Evolutionary conservation across 1,284 basidiomycete species (phyloP).

Genomic region (Apiotrichum siamense): DNA sequence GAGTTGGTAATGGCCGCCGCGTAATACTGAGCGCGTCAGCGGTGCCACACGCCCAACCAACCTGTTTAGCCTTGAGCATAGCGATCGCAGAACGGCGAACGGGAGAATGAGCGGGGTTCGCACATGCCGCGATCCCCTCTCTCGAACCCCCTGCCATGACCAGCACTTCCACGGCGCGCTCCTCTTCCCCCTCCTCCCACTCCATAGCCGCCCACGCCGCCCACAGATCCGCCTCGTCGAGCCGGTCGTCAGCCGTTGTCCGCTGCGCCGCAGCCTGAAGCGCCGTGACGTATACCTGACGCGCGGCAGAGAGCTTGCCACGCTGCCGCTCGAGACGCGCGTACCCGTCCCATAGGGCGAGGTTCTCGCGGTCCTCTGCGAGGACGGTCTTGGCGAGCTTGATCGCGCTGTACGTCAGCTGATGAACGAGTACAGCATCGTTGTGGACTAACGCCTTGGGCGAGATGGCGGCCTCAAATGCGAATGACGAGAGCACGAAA

Average conservation of each 20-base stretch:
- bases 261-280: constrained; percentile 36
- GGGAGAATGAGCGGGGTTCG: not conserved
- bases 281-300: constrained; percentile 72
- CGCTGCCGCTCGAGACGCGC: constrained; percentile 70
- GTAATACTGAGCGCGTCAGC: constrained; percentile 19
- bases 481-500: constrained; percentile 43
- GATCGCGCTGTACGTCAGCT: constrained; percentile 21
- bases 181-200: constrained; percentile 42
- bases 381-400: constrained; percentile 69
- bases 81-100: constrained; percentile 16
- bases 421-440: not conserved
- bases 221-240: constrained; percentile 56
- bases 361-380: constrained; percentile 58
- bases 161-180: constrained; percentile 25
- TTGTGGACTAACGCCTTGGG: constrained; percentile 28
- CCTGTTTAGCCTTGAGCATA: constrained; percentile 37
- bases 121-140: not conserved
- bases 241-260: constrained; percentile 7
- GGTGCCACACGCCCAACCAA: constrained; percentile 5
- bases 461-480: constrained; percentile 37
- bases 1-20: constrained; percentile 3
- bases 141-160: constrained; percentile 21
- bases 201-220: constrained; percentile 88
- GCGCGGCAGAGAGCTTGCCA: constrained; percentile 63
- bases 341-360: constrained; percentile 72